Evolutionary conservation across 768 basidiomycete species (phyloP).

Genomic region (Lactarius indigo): DNA sequence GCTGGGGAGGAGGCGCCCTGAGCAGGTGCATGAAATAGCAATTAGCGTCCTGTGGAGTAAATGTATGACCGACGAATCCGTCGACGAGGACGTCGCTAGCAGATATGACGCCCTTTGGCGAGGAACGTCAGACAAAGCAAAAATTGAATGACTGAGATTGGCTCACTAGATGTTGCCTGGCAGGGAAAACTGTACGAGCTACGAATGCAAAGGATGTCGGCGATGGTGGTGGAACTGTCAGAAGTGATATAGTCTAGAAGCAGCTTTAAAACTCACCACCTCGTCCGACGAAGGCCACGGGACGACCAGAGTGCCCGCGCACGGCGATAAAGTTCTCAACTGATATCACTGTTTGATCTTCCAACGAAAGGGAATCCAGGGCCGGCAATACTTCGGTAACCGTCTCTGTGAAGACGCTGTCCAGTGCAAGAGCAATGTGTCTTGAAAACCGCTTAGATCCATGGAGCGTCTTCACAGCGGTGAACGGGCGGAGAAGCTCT

Average conservation of each 20-base stretch:
- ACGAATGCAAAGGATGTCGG: neutral
- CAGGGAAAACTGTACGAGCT: neutral
- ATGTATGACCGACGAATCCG: slow-evolving; percentile 1
- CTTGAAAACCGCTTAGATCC: neutral
- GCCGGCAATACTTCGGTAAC: too few species aligned
- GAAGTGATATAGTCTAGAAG: neutral
- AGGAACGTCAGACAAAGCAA: too few species aligned
- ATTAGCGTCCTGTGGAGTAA: neutral
- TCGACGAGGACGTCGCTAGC: slow-evolving; percentile 5
- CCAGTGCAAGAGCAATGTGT: slow-evolving; percentile 1
- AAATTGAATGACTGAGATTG: too few species aligned
- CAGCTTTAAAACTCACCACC: neutral
- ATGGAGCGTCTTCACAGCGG: neutral
- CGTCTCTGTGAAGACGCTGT: neutral
- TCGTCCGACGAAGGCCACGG: too few species aligned
- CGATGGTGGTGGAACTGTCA: neutral
- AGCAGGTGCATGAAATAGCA: slow-evolving; percentile 6
- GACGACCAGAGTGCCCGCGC: too few species aligned
- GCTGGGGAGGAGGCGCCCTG: neutral
- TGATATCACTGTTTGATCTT: too few species aligned
- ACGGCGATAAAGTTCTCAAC: too few species aligned
- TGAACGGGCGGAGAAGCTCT: neutral
- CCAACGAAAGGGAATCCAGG: too few species aligned
- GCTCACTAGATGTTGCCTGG: too few species aligned
- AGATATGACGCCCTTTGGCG: too few species aligned